Percentiles rank a stretch among this genome's conserved stretches.
Conservation (phyloP, 1,139 yeast genomes). For the Lodderomyces pseudojiufengensis region DNA sequence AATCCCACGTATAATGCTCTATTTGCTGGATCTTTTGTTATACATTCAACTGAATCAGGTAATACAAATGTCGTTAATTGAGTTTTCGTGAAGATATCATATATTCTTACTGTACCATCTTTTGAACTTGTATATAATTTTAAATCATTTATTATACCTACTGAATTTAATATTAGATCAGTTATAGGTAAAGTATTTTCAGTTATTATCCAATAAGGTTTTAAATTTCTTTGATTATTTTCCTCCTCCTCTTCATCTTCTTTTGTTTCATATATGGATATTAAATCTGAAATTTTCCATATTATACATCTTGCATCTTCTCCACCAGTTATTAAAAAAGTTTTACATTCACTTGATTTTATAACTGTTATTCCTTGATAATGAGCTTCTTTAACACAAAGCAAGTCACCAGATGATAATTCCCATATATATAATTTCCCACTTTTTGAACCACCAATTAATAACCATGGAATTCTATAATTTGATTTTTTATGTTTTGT, state of each 20-base stretch:
- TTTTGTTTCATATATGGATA: slow-evolving; percentile 26
- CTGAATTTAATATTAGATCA: slow-evolving; percentile 48
- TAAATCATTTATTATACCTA: slow-evolving; percentile 54
- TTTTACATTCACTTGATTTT: slow-evolving; percentile 62
- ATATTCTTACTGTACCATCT: slow-evolving; percentile 73
- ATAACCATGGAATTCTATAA: slow-evolving; percentile 60
- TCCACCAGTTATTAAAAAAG: slow-evolving; percentile 71
- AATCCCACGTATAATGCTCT: slow-evolving; percentile 73
- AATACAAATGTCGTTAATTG: slow-evolving; percentile 70
- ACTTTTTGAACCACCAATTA: slow-evolving; percentile 65
- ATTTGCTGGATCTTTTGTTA: slow-evolving; percentile 79
- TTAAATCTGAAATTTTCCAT: slow-evolving; percentile 68
- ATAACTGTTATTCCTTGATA: slow-evolving; percentile 70
- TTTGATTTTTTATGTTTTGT: slow-evolving; percentile 18
- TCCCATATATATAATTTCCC: slow-evolving; percentile 90
- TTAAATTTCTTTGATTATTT: slow-evolving; percentile 19
- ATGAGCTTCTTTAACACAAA: slow-evolving; percentile 77
- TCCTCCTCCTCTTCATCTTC: not conserved
- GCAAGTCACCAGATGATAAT: slow-evolving; percentile 67
- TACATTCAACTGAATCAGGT: slow-evolving; percentile 51
- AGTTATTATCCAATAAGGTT: slow-evolving; percentile 53
- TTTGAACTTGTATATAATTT: slow-evolving; percentile 66
- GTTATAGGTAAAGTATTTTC: slow-evolving; percentile 78
- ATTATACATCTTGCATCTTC: slow-evolving; percentile 75
- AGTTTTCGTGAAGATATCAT: slow-evolving; percentile 43